Conservation (phyloP, 352 stramenopile species). For the Hyphochytrium catenoides region DNA sequence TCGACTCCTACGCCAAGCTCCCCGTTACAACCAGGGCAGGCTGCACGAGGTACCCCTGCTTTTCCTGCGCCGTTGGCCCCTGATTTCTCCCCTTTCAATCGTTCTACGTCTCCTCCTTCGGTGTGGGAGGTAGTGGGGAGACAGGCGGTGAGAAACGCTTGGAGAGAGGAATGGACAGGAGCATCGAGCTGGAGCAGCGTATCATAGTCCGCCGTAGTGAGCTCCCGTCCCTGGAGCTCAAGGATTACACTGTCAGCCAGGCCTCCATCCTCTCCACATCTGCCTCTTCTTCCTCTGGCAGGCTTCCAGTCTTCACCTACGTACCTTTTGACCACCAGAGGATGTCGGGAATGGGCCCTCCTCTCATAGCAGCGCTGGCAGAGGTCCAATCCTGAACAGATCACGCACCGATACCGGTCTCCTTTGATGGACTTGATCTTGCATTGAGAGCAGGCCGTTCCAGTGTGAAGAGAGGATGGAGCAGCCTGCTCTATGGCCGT, state of each 20-base stretch:
- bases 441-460: constrained; percentile 31
- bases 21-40: no score
- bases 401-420: constrained; percentile 43
- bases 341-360: background rate
- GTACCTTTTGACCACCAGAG: background rate
- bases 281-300: constrained; percentile 13
- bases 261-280: constrained; percentile 30
- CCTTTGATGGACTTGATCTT: constrained; percentile 42
- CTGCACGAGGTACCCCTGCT: no score
- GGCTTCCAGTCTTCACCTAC: background rate
- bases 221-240: constrained; percentile 34
- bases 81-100: no score
- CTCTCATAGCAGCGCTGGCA: constrained; percentile 32
- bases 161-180: constrained; percentile 24
- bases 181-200: constrained; percentile 36
- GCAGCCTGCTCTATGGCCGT: constrained; percentile 47
- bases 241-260: constrained; percentile 19
- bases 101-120: no score
- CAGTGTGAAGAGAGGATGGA: constrained; percentile 35
- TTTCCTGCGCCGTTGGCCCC: no score
- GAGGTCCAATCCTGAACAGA: constrained; percentile 43
- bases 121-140: no score
- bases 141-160: constrained; percentile 33
- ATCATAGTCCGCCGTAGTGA: constrained; percentile 60
- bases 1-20: no score